These are phyloP conservation scores for Tetracladium maxilliforme DNA, from an alignment of 2,329 filamentous ascomycete species.

Conservation along the genomic window DNA sequence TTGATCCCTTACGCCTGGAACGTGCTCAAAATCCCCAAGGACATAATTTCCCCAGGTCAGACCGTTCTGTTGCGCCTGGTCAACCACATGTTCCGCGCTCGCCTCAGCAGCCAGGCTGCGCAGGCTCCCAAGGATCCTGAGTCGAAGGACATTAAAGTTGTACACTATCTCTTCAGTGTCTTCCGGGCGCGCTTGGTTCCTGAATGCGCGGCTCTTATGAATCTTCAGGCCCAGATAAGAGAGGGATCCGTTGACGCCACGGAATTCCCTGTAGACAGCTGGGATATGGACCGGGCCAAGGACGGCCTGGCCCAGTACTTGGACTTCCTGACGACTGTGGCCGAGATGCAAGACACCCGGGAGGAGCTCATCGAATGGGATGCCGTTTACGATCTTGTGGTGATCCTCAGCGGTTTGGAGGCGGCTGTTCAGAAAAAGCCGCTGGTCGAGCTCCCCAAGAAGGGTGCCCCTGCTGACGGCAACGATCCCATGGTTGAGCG, in stretches of 20 bases:
- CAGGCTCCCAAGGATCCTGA: conserved; percentile 37
- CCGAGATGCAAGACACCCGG: conserved; percentile 73
- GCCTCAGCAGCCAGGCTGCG: conserved; percentile 23
- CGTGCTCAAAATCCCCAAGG: conserved; percentile 80
- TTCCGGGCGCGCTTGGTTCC: conserved; percentile 88
- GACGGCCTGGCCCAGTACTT: conserved; percentile 90
- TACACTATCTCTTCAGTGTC: conserved; percentile 85
- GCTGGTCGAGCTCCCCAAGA: conserved; percentile 30
- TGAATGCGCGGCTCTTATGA: conserved; percentile 87
- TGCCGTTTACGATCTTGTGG: conserved; percentile 75
- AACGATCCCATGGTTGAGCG: conserved; percentile 37
- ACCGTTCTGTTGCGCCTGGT: conserved; percentile 84
- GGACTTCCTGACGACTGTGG: conserved; percentile 82
- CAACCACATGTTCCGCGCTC: conserved; percentile 70
- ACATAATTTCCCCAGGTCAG: conserved; percentile 91
- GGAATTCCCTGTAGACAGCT: conserved; percentile 87
- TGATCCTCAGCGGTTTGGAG: conserved; percentile 75
- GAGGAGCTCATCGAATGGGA: conserved; percentile 84
- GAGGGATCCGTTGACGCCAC: conserved; percentile 60
- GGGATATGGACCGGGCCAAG: conserved; percentile 96
- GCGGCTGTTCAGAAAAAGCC: conserved; percentile 74
- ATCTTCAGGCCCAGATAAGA: conserved; percentile 81
- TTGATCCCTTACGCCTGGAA: conserved; percentile 88
- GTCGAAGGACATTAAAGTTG: conserved; percentile 41
- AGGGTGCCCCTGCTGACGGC: conserved; percentile 1